Conservation (phyloP, 345 rosid species). For the Brassica incana region DNA sequence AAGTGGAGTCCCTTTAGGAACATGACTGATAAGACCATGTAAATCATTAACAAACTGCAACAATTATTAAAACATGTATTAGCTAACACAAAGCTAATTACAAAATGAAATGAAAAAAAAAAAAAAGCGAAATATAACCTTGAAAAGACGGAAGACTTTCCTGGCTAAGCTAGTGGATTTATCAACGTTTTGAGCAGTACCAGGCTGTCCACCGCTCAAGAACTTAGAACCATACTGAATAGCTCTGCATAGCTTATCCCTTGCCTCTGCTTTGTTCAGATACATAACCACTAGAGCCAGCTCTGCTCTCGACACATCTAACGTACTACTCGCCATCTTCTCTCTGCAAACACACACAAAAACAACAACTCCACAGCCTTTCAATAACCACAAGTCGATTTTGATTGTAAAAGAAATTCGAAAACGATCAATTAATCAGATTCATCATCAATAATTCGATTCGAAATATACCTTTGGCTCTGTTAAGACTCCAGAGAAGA, state of each 20-base stretch:
- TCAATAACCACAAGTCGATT: neutral
- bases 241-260: slow-evolving; percentile 98
- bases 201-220: slow-evolving; percentile 80
- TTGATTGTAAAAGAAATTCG: neutral
- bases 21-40: slow-evolving; percentile 85
- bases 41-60: slow-evolving; percentile 92
- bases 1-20: slow-evolving; percentile 92
- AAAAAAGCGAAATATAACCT: slow-evolving; percentile 44
- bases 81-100: neutral
- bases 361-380: neutral
- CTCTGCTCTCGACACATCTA: slow-evolving; percentile 89
- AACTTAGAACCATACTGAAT: slow-evolving; percentile 98
- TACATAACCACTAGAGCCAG: slow-evolving; percentile 83
- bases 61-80: neutral
- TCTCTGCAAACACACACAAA: slow-evolving; percentile 11
- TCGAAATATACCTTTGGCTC: slow-evolving; percentile 25
- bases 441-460: neutral
- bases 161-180: slow-evolving; percentile 93
- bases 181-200: slow-evolving; percentile 94
- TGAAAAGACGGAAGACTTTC: slow-evolving; percentile 94
- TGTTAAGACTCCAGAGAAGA: neutral
- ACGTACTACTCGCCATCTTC: slow-evolving; percentile 54
- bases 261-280: slow-evolving; percentile 95
- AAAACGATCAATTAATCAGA: neutral
- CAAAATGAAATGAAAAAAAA: neutral